Evolutionary conservation across 108 stramenopile species (phyloP).

Genomic region (Stephanodiscus minutulus): DNA sequence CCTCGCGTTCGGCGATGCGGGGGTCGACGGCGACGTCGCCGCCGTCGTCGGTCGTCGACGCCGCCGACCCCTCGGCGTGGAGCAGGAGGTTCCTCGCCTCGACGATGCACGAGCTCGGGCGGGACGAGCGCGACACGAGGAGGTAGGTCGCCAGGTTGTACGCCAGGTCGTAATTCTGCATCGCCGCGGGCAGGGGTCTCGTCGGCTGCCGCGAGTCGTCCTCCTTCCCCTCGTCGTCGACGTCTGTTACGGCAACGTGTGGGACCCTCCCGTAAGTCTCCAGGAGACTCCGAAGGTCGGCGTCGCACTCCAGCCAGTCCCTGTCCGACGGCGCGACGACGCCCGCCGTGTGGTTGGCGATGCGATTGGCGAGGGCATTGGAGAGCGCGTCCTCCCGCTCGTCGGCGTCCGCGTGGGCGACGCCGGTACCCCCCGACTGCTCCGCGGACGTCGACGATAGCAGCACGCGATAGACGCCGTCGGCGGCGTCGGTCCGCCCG

Average conservation of each 20-base stretch:
- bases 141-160: too few species aligned
- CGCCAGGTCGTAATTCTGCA: too few species aligned
- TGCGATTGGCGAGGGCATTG: constrained; percentile 51
- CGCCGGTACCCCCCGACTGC: neutral
- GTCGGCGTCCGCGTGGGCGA: constrained; percentile 27
- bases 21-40: too few species aligned
- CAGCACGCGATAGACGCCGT: constrained; percentile 26
- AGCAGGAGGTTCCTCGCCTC: too few species aligned
- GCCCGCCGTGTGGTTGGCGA: constrained; percentile 47
- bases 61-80: too few species aligned
- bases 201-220: neutral
- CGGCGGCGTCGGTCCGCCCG: constrained; percentile 30
- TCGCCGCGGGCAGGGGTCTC: neutral
- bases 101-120: too few species aligned
- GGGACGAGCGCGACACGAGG: too few species aligned
- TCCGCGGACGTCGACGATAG: neutral
- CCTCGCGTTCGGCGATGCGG: too few species aligned
- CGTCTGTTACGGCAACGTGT: too few species aligned
- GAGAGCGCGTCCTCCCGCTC: constrained; percentile 44
- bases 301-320: constrained; percentile 43
- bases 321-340: constrained; percentile 5
- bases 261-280: constrained; percentile 22
- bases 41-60: too few species aligned
- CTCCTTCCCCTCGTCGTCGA: neutral
- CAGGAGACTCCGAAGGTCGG: constrained; percentile 12